These are phyloP conservation scores for Saccharomyces hybrid DNA, from an alignment of 1,139 yeast genomes.

Conservation along the genomic window DNA sequence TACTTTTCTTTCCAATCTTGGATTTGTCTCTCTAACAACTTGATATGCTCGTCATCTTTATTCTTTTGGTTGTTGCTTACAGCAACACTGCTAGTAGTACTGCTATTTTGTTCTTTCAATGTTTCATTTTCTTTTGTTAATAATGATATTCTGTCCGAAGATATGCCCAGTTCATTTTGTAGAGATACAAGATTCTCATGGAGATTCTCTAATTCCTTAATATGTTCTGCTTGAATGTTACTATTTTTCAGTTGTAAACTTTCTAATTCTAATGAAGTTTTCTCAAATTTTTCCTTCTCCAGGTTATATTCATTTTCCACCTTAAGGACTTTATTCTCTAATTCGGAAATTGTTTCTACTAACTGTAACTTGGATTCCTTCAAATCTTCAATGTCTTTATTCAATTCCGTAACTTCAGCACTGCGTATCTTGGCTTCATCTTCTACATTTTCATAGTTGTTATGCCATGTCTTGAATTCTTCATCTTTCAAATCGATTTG, in stretches of 20 bases:
- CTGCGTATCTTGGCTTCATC: conserved; percentile 25
- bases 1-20: conserved; percentile 21
- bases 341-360: conserved; percentile 15
- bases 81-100: background rate
- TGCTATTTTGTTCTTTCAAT: conserved; percentile 8
- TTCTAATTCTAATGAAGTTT: conserved; percentile 14
- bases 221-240: conserved; percentile 30
- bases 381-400: conserved; percentile 16
- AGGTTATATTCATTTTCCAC: conserved; percentile 17
- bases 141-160: conserved; percentile 22
- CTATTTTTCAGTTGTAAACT: conserved; percentile 14
- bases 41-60: conserved; percentile 14
- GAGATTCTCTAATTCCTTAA: conserved; percentile 32
- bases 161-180: conserved; percentile 25
- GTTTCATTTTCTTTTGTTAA: conserved; percentile 22
- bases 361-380: conserved; percentile 15
- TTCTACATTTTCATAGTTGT: conserved; percentile 18
- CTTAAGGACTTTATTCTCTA: conserved; percentile 15
- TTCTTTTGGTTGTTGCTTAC: conserved; percentile 2
- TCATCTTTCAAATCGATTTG: conserved; percentile 8
- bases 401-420: conserved; percentile 25
- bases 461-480: conserved; percentile 12
- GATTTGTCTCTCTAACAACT: conserved; percentile 23
- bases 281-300: conserved; percentile 22
- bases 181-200: conserved; percentile 31